Evolutionary conservation across 2,329 filamentous ascomycete genomes (phyloP), one percentile per base, ranked within the genome.

Genomic region (Calonectria henricotiae): DNA sequence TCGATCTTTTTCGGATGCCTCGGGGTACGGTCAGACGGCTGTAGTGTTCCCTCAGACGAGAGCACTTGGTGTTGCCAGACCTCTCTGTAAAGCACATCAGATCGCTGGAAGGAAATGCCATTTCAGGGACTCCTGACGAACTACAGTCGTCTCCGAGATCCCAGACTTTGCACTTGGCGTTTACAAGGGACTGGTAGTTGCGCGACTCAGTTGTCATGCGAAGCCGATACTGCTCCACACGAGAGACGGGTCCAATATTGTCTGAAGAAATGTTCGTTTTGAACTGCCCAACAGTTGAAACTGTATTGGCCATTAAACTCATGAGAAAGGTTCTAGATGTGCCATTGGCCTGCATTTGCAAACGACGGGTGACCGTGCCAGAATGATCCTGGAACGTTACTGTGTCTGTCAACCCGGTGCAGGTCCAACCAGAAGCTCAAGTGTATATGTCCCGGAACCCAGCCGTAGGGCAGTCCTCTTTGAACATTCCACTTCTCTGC

Each of bases 121-220:
- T 43, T 7, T 44, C 41, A 1, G 30, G 25, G 17, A 62, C 15
- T 13, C 25, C 8, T 4, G 43, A 20, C 2, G 17, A 5, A 7
- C 41, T n/a, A 7, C 7, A 17, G 15, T 37, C 23, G n/a, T 27
- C 49, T 20, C 12, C 17, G 25, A 39, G 49, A n/a, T 63, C 46
- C 65, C 44, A 62, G 25, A 55, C 25, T 30, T 67, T 44, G 25
- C 65, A 67, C 46, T 67, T 67, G 15, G 46, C 17, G 23, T 62
- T 37, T 1, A 62, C 65, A 3, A 67, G 58, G 15, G 58, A 46
- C 15, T 62, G 58, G 23, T 61, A 60, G 37, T 32, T 62, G 17
- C 7, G 9, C 5, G 65, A 62, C 11, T 25, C 35, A 2, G 9
- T 6, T 11, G 44, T 30, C 13, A 62, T 30, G 12, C n/a, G 15